Conservation (phyloP, 2,329 filamentous ascomycete species). For the Paraphoma chrysanthemicola region DNA sequence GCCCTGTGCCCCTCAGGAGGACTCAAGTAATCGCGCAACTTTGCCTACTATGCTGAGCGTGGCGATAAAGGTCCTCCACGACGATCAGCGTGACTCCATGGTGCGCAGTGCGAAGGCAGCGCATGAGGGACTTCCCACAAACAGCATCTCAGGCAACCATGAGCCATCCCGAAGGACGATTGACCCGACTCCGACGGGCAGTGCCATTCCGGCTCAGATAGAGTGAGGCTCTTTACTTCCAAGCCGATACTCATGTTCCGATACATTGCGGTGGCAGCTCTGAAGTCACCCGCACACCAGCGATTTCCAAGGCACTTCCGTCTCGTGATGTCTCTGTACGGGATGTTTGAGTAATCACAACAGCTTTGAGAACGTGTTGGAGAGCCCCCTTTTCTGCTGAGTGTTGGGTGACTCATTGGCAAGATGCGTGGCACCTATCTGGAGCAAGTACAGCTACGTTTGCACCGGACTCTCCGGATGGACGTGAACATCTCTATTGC, state of each 20-base stretch:
- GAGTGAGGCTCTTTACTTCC: background rate
- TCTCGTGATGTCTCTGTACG: no score
- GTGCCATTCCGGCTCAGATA: background rate
- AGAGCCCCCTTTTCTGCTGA: no score
- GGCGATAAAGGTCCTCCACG: background rate
- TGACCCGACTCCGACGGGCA: background rate
- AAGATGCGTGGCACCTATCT: no score
- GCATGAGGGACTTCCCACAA: background rate
- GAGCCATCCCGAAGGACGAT: background rate
- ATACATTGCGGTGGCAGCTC: no score
- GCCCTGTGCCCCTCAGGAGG: conserved; percentile 8
- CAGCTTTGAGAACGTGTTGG: no score
- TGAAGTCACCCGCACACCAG: no score
- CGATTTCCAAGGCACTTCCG: no score
- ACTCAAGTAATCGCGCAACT: background rate
- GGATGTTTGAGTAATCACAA: no score
- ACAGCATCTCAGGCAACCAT: background rate
- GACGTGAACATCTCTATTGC: no score
- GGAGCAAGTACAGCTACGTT: no score
- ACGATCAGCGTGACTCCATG: background rate
- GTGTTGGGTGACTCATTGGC: no score
- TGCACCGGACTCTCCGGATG: no score
- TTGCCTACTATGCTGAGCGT: background rate
- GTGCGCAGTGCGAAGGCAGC: background rate
- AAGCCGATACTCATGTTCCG: background rate